phyloP scores from a whole-genome alignment of 2,329 filamentous ascomycete species.

The Fusarium camptoceras region DNA sequence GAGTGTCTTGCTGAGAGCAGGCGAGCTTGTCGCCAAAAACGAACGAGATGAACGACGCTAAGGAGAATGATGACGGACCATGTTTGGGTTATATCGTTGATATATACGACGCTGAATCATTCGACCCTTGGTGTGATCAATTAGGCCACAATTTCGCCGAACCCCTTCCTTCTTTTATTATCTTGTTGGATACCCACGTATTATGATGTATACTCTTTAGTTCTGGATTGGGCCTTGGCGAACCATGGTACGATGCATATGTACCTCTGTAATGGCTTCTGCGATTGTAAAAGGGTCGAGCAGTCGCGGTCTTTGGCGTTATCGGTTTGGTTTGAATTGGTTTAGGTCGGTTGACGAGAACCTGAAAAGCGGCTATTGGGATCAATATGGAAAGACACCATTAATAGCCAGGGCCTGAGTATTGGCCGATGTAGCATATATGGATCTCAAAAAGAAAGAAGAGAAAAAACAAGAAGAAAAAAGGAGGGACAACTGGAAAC shows the following conservation, averaged over 20 bases:
- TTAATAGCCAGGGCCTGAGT: not conserved
- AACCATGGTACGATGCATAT: constrained; percentile 2
- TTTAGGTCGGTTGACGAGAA: not conserved
- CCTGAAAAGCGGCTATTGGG: constrained; percentile 16
- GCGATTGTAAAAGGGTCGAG: constrained; percentile 11
- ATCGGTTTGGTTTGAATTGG: constrained; percentile 1
- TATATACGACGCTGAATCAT: not conserved
- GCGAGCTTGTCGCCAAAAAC: constrained; percentile 67
- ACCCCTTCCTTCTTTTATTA: constrained; percentile 17
- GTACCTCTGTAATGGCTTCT: constrained; percentile 21
- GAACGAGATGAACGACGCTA: constrained; percentile 37
- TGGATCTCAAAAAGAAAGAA: too few relatives aligned
- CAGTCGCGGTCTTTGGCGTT: constrained; percentile 30
- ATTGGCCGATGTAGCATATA: not conserved
- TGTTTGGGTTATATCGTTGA: not conserved
- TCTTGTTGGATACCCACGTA: constrained; percentile 38
- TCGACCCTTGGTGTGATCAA: not conserved
- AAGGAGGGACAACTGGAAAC: not conserved
- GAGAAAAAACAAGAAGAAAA: too few relatives aligned
- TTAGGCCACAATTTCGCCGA: not conserved
- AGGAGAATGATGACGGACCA: not conserved
- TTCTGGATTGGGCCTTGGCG: constrained; percentile 6
- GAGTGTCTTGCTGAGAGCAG: constrained; percentile 68
- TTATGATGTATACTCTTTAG: constrained; percentile 30
- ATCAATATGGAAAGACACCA: not conserved